A percentile compares a stretch with the other conserved stretches of the same genome.
phyloP scores from a whole-genome alignment of 495 filamentous ascomycete species.

The Oleoguttula mirabilis region DNA sequence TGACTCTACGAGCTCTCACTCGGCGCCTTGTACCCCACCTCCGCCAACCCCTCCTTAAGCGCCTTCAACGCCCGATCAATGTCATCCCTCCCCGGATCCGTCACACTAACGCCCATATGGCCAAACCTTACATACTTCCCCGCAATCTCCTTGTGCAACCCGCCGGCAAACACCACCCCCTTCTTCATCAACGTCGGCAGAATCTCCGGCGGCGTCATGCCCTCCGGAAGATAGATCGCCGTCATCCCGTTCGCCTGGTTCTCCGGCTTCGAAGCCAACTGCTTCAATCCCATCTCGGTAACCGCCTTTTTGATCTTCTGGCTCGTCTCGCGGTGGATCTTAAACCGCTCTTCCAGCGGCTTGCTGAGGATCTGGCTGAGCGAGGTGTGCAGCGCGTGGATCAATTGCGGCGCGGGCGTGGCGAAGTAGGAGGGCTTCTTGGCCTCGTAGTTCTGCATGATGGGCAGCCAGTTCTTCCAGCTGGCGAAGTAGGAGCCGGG shows the following conservation, averaged over 20 bases:
- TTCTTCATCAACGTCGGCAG: constrained; percentile 78
- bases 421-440: constrained; percentile 96
- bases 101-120: constrained; percentile 93
- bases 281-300: constrained; percentile 67
- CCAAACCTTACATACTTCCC: constrained; percentile 65
- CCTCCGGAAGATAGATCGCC: constrained; percentile 85
- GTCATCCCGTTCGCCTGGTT: constrained; percentile 97
- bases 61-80: constrained; percentile 71
- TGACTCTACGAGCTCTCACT: constrained; percentile 3
- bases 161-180: constrained; percentile 87
- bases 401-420: constrained; percentile 84
- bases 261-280: constrained; percentile 70
- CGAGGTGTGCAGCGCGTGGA: constrained; percentile 91
- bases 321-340: constrained; percentile 59
- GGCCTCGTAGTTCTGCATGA: constrained; percentile 98
- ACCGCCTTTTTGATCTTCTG: constrained; percentile 73
- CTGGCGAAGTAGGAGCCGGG: constrained; percentile 84
- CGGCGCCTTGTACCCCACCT: constrained; percentile 43
- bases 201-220: constrained; percentile 62
- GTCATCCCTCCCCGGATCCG: constrained; percentile 51
- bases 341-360: constrained; percentile 69
- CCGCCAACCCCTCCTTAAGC: constrained; percentile 58
- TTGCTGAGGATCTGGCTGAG: constrained; percentile 70
- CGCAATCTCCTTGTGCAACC: constrained; percentile 78
- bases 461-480: constrained; percentile 93